Evolutionary conservation across 345 rosid species (phyloP).

Genomic region (Salix brachista): DNA sequence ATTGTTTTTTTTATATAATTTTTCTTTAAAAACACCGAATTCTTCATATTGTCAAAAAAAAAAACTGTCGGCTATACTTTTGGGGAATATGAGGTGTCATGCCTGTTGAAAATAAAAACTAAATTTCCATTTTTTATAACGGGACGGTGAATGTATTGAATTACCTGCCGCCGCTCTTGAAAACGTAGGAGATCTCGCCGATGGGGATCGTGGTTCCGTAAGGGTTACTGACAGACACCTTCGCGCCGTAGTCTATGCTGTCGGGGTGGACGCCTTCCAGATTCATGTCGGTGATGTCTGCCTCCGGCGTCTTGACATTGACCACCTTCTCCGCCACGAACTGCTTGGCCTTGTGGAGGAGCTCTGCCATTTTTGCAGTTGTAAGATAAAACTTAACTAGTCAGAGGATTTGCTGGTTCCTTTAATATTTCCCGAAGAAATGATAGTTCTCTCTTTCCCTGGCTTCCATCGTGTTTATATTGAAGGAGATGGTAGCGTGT

Average conservation of each 20-base stretch:
- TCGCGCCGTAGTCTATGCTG: constrained; percentile 56
- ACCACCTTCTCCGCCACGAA: constrained; percentile 70
- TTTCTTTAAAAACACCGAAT: no score
- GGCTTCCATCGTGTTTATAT: background rate
- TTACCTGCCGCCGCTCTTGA: constrained; percentile 71
- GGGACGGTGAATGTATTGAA: background rate
- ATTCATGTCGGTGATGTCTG: constrained; percentile 53
- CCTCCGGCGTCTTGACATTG: constrained; percentile 67
- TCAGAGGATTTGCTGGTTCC: background rate
- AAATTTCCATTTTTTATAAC: background rate
- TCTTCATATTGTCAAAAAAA: no score
- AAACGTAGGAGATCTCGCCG: constrained; percentile 66
- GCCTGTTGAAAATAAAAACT: background rate
- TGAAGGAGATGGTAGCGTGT: background rate
- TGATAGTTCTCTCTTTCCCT: background rate
- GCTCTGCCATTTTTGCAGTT: background rate
- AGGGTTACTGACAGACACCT: constrained; percentile 72
- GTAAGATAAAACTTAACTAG: background rate
- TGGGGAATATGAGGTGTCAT: no score
- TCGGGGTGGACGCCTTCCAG: constrained; percentile 49
- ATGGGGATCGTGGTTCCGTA: constrained; percentile 65
- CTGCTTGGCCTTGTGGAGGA: constrained; percentile 54
- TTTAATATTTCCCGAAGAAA: background rate
- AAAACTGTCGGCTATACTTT: no score
- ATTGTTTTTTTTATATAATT: no score